Conservation (phyloP, 352 stramenopile genomes). For the Pythium graminicola region DNA sequence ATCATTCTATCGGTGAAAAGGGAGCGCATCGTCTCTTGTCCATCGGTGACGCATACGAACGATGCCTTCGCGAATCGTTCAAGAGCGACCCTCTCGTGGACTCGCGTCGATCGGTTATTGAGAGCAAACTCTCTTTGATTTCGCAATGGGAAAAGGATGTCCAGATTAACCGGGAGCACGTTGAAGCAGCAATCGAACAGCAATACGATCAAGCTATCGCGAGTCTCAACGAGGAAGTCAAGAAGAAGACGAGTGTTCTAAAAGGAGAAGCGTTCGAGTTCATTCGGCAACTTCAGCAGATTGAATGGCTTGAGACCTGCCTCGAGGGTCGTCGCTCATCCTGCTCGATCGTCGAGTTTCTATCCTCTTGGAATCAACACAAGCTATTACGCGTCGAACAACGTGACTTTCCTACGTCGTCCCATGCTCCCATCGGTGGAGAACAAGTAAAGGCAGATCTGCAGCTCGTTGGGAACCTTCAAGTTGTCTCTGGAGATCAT, state of each 20-base stretch:
- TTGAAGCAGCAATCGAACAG: constrained; percentile 41
- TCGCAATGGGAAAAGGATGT: constrained; percentile 28
- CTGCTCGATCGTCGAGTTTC: constrained; percentile 47
- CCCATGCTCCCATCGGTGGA: constrained; percentile 16
- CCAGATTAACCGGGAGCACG: constrained; percentile 35
- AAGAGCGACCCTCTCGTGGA: constrained; percentile 56
- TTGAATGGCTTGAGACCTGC: constrained; percentile 64
- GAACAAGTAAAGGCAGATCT: constrained; percentile 61
- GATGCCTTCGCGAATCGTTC: constrained; percentile 53
- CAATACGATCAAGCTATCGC: constrained; percentile 44
- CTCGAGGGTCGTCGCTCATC: constrained; percentile 43
- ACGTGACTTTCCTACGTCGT: constrained; percentile 47
- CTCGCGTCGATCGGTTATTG: constrained; percentile 57
- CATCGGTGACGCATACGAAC: constrained; percentile 60
- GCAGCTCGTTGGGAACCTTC: constrained; percentile 47
- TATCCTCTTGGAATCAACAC: constrained; percentile 61
- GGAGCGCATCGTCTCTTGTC: constrained; percentile 57
- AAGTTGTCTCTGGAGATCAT: constrained; percentile 29
- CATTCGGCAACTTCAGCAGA: constrained; percentile 54
- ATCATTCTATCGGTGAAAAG: constrained; percentile 76
- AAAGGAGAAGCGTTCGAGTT: constrained; percentile 57
- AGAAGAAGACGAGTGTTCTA: constrained; percentile 43
- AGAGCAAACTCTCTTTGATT: constrained; percentile 45
- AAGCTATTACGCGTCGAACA: constrained; percentile 57
- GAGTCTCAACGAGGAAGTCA: constrained; percentile 36